A percentile compares a stretch with the other conserved stretches of the same genome.
phyloP scores from a whole-genome alignment of 2,329 filamentous ascomycete species.

The Beauveria australis region DNA sequence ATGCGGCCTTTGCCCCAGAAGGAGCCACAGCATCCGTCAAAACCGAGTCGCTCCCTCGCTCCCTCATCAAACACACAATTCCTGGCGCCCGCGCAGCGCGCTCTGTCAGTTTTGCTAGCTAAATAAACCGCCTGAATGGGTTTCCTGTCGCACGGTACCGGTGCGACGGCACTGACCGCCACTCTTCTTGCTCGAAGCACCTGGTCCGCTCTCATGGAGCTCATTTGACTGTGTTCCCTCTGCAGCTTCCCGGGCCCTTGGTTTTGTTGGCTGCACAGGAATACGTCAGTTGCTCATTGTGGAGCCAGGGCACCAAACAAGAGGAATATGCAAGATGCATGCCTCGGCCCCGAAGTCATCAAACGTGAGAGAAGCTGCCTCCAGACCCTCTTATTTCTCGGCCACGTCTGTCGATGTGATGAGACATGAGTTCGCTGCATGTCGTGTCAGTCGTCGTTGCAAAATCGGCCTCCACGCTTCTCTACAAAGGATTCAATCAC shows the following conservation, averaged over 20 bases:
- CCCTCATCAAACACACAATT: not conserved
- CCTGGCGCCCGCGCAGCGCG: not conserved
- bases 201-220: not conserved
- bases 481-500: not conserved
- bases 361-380: not conserved
- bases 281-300: not conserved
- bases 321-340: not conserved
- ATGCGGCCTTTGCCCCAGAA: not conserved
- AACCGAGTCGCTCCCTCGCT: not conserved
- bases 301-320: not conserved
- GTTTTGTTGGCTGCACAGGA: conserved; percentile 6
- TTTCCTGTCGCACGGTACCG: not conserved
- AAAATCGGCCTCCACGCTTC: not conserved
- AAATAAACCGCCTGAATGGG: not conserved
- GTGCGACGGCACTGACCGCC: conserved; percentile 11
- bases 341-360: not conserved
- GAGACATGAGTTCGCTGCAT: not conserved
- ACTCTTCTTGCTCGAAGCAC: not conserved
- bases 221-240: not conserved
- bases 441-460: not conserved
- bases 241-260: not conserved
- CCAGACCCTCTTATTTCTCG: not conserved
- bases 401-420: not conserved
- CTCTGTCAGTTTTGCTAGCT: not conserved
- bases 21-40: not conserved